These are phyloP conservation scores for Arctium lappa DNA, from an alignment of 129 eudicot genomes.

Conservation along the genomic window DNA sequence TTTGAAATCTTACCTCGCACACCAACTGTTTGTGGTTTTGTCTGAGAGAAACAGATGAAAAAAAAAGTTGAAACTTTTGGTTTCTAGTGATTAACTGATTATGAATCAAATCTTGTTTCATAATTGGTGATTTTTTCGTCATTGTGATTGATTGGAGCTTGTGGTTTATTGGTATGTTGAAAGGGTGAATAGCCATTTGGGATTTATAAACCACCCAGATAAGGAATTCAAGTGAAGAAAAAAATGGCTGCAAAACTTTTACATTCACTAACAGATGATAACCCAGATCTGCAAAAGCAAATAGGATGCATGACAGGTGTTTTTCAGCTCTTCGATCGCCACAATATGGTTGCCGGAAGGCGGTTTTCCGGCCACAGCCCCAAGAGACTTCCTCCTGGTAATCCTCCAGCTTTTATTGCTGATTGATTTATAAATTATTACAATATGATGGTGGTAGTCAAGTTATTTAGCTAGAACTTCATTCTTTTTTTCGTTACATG, in stretches of 20 bases:
- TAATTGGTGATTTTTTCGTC: not conserved
- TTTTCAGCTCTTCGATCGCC: slow-evolving; percentile 82
- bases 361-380: slow-evolving; percentile 57
- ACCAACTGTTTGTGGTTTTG: slow-evolving; percentile 33
- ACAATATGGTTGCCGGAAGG: slow-evolving; percentile 62
- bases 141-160: slow-evolving; percentile 1
- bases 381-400: slow-evolving; percentile 74
- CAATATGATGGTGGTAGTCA: not conserved
- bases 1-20: slow-evolving; percentile 11
- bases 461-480: not conserved
- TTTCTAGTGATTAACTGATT: not conserved
- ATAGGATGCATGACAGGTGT: slow-evolving; percentile 97
- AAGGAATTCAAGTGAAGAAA: slow-evolving; percentile 9
- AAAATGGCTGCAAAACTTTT: slow-evolving; percentile 84
- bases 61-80: slow-evolving; percentile 15
- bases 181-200: slow-evolving; percentile 15
- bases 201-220: slow-evolving; percentile 5
- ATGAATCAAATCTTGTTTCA: not conserved
- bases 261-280: slow-evolving; percentile 82
- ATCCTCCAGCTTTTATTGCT: not conserved
- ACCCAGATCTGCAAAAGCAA: slow-evolving; percentile 89
- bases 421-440: not conserved
- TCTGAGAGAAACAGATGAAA: slow-evolving; percentile 18
- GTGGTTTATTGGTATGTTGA: slow-evolving; percentile 4
- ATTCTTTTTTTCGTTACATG: not conserved